A percentile compares a stretch with the other conserved stretches of the same genome.
These are phyloP conservation scores for Fomitopsis pinicola DNA, from an alignment of 1,284 basidiomycete genomes.

Conservation along the genomic window DNA sequence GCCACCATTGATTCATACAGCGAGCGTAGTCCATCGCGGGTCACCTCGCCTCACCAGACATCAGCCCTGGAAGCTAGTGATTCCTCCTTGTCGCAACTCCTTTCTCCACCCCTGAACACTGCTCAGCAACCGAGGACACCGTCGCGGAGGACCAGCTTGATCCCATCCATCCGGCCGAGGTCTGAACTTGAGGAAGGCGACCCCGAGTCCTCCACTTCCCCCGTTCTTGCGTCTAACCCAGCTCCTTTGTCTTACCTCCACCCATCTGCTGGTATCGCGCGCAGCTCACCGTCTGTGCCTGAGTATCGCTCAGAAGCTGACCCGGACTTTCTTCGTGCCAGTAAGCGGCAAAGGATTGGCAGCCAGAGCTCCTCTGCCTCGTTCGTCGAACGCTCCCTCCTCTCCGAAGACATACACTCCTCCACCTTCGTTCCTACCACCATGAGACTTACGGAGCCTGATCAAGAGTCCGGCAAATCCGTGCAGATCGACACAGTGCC, in stretches of 20 bases:
- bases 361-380: slow-evolving; percentile 28
- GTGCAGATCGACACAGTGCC: slow-evolving; percentile 36
- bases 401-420: slow-evolving; percentile 22
- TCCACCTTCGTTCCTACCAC: slow-evolving; percentile 25
- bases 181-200: slow-evolving; percentile 57
- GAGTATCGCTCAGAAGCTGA: slow-evolving; percentile 29
- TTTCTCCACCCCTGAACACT: slow-evolving; percentile 25
- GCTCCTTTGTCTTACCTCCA: slow-evolving; percentile 23
- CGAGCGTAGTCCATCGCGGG: slow-evolving; percentile 51
- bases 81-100: slow-evolving; percentile 16
- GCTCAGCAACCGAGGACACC: slow-evolving; percentile 14
- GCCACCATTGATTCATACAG: slow-evolving; percentile 71
- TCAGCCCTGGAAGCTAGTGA: slow-evolving; percentile 43
- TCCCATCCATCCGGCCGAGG: slow-evolving; percentile 61
- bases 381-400: slow-evolving; percentile 26
- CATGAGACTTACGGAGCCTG: slow-evolving; percentile 58
- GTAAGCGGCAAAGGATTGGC: slow-evolving; percentile 68
- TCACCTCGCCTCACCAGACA: slow-evolving; percentile 37
- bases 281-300: slow-evolving; percentile 9
- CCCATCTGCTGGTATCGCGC: slow-evolving; percentile 18
- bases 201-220: slow-evolving; percentile 18
- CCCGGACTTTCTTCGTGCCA: slow-evolving; percentile 48
- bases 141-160: slow-evolving; percentile 33
- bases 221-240: slow-evolving; percentile 22
- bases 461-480: slow-evolving; percentile 48